These are phyloP conservation scores for Trichoderma guizhouense DNA, from an alignment of 2,329 filamentous ascomycete genomes.

Conservation along the genomic window DNA sequence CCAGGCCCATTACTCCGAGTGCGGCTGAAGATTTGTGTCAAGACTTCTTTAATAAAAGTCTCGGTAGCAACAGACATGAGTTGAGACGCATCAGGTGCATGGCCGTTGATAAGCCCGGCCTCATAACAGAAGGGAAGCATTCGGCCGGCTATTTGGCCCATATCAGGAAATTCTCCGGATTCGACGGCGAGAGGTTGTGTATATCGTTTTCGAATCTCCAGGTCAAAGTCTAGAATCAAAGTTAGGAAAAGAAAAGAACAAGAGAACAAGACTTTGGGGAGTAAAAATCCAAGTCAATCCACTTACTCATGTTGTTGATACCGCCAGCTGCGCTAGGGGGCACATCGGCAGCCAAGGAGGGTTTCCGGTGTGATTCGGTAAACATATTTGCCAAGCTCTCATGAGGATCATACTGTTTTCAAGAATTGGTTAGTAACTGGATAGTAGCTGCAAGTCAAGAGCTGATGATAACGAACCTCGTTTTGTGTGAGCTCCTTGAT, in stretches of 20 bases:
- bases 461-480: conserved; percentile 47
- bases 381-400: conserved; percentile 53
- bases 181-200: conserved; percentile 62
- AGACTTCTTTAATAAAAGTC: conserved; percentile 63
- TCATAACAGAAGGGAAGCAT: conserved; percentile 70
- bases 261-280: neutral
- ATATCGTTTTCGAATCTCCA: conserved; percentile 65
- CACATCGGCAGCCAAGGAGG: conserved; percentile 53
- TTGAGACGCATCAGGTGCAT: conserved; percentile 57
- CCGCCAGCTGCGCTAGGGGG: conserved; percentile 66
- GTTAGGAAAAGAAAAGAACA: conserved; percentile 20
- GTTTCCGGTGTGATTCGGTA: conserved; percentile 46
- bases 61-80: conserved; percentile 65
- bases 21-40: conserved; percentile 61
- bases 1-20: conserved; percentile 64
- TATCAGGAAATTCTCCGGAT: conserved; percentile 67
- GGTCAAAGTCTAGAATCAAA: conserved; percentile 53
- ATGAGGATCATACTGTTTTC: conserved; percentile 49
- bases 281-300: neutral
- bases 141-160: conserved; percentile 58
- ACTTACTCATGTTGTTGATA: conserved; percentile 76
- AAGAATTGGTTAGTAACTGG: conserved; percentile 21
- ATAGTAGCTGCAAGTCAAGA: neutral
- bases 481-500: conserved; percentile 63
- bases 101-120: conserved; percentile 57